phyloP scores from a whole-genome alignment of 176 grass and related monocot species.

The Cenchrus purpureus region DNA sequence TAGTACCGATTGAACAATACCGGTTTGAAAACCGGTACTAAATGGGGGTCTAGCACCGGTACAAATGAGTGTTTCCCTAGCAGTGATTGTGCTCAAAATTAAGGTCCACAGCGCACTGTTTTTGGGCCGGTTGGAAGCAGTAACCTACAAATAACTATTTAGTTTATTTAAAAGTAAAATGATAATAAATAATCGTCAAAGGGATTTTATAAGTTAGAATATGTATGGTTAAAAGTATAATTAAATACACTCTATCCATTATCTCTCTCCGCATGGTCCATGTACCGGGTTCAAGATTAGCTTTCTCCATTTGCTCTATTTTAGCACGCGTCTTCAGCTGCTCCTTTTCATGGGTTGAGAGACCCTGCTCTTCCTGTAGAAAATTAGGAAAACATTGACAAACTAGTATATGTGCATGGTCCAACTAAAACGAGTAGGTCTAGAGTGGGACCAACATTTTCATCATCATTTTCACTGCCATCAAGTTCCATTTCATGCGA shows the following conservation, averaged over 20 bases:
- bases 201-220: neutral
- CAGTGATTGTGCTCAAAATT: constrained; percentile 67
- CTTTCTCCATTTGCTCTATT: constrained; percentile 98
- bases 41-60: too few species aligned
- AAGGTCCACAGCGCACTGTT: constrained; percentile 97
- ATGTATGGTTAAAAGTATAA: neutral
- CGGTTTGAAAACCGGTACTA: too few species aligned
- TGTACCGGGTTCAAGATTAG: constrained; percentile 71
- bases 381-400: constrained; percentile 21
- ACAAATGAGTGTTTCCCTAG: too few species aligned
- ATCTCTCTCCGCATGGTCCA: constrained; percentile 98
- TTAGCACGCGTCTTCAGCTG: constrained; percentile 55
- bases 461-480: constrained; percentile 51
- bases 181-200: constrained; percentile 1
- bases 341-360: constrained; percentile 92
- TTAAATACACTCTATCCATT: neutral
- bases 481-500: constrained; percentile 51
- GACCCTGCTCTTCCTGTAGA: constrained; percentile 55
- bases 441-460: constrained; percentile 36
- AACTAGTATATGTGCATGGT: constrained; percentile 29
- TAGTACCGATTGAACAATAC: too few species aligned
- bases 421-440: constrained; percentile 21
- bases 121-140: constrained; percentile 75
- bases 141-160: constrained; percentile 59
- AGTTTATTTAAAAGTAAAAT: constrained; percentile 10